Percentiles rank a stretch among this genome's conserved stretches.
Conservation (phyloP, 2,329 filamentous ascomycete species). For the Aspergillus sergii region DNA sequence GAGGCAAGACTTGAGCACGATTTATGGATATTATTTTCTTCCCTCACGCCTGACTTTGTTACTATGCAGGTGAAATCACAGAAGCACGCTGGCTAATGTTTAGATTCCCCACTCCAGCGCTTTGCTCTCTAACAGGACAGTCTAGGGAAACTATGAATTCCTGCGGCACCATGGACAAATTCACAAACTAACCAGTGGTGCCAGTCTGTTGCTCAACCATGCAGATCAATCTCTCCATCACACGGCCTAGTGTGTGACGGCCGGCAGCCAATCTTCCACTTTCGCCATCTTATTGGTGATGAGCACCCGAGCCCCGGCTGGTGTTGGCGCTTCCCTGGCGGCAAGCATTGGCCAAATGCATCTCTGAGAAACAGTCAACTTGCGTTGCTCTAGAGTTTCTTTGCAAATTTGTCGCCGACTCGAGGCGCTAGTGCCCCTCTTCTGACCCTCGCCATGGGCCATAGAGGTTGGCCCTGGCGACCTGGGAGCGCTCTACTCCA, state of each 20-base stretch:
- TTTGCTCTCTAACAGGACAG: slow-evolving; percentile 10
- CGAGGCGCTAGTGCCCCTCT: slow-evolving; percentile 31
- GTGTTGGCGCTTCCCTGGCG: slow-evolving; percentile 37
- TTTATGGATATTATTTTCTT: background rate
- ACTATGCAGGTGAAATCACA: slow-evolving; percentile 16
- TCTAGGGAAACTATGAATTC: background rate
- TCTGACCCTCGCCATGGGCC: slow-evolving; percentile 26
- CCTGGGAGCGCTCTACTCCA: slow-evolving; percentile 19
- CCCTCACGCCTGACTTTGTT: background rate
- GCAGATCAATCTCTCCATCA: slow-evolving; percentile 36
- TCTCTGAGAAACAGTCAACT: slow-evolving; percentile 29
- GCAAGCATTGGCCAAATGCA: slow-evolving; percentile 41
- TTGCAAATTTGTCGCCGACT: slow-evolving; percentile 19
- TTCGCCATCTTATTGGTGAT: slow-evolving; percentile 33
- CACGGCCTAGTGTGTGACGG: slow-evolving; percentile 39
- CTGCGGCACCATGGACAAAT: background rate
- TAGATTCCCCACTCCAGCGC: slow-evolving; percentile 11
- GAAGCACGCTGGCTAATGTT: background rate
- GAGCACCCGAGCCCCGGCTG: slow-evolving; percentile 20
- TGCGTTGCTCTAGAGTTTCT: slow-evolving; percentile 22
- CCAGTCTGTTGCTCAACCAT: slow-evolving; percentile 21
- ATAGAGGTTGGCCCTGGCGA: slow-evolving; percentile 16
- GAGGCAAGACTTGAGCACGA: background rate
- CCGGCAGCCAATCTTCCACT: slow-evolving; percentile 23
- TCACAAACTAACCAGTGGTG: slow-evolving; percentile 9